Evolutionary conservation across 768 basidiomycete genomes (phyloP).

Genomic region (Tylopilus sp.): DNA sequence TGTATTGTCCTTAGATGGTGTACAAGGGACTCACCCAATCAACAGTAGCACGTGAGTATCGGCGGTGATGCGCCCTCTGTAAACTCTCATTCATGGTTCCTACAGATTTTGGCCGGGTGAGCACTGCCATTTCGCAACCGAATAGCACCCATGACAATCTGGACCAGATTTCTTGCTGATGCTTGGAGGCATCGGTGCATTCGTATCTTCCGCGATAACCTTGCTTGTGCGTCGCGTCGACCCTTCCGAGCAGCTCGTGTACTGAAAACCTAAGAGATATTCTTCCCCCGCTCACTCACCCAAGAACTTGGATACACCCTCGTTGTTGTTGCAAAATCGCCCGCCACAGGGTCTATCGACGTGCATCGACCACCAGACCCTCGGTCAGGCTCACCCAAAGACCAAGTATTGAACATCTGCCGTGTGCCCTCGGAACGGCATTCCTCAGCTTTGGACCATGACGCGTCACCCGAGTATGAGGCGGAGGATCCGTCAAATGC

Average conservation of each 20-base stretch:
- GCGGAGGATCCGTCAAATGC: conserved; percentile 27
- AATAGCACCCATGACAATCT: background rate
- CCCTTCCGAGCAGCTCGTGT: background rate
- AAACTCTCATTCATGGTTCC: background rate
- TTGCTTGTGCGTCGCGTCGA: conserved; percentile 53
- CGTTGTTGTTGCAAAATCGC: conserved; percentile 31
- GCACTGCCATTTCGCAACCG: conserved; percentile 10
- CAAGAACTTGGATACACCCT: conserved; percentile 58
- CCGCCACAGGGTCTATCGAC: conserved; percentile 23
- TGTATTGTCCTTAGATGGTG: conserved; percentile 61
- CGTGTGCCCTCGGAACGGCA: conserved; percentile 14
- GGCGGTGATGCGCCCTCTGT: background rate
- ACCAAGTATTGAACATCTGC: conserved; percentile 22
- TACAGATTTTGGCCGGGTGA: conserved; percentile 60
- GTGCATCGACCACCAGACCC: conserved; percentile 13
- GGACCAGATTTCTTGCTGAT: conserved; percentile 63
- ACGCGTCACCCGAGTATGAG: conserved; percentile 40
- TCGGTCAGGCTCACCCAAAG: conserved; percentile 23
- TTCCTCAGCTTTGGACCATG: conserved; percentile 26
- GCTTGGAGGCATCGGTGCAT: conserved; percentile 69
- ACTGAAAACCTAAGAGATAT: conserved; percentile 44
- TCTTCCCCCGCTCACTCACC: conserved; percentile 74
- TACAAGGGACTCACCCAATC: conserved; percentile 48
- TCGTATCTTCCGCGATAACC: conserved; percentile 78
- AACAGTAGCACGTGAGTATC: conserved; percentile 53